Evolutionary conservation across 2,329 filamentous ascomycete genomes (phyloP).

Genomic region (Exserohilum turcica): DNA sequence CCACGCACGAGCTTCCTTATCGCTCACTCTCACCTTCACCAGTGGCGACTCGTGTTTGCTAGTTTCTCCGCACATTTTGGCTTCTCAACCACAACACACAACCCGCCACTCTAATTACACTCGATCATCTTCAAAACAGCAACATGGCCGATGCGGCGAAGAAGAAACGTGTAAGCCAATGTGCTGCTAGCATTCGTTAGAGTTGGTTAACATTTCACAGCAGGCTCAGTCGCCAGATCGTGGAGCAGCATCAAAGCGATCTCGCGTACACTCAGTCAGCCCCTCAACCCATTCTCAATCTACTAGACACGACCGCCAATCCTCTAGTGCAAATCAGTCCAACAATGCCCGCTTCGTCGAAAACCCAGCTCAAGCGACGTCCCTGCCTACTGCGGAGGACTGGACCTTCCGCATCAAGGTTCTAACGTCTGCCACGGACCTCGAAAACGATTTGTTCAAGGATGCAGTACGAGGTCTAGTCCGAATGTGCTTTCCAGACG

Average conservation of each 20-base stretch:
- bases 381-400: slow-evolving; percentile 23
- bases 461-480: slow-evolving; percentile 34
- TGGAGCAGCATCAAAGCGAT: slow-evolving; percentile 1
- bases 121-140: neutral
- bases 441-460: slow-evolving; percentile 27
- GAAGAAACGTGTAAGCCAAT: slow-evolving; percentile 10
- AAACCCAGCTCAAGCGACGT: neutral
- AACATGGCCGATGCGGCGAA: slow-evolving; percentile 8
- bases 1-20: neutral
- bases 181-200: neutral
- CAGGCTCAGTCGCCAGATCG: neutral
- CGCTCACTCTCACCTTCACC: neutral
- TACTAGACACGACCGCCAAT: neutral
- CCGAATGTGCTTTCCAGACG: slow-evolving; percentile 35
- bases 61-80: neutral
- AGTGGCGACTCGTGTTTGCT: neutral
- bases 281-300: neutral
- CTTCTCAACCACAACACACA: neutral
- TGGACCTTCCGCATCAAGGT: slow-evolving; percentile 34
- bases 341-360: slow-evolving; percentile 3
- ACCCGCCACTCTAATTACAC: neutral
- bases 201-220: neutral
- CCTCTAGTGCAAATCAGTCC: neutral
- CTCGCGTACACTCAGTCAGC: neutral
- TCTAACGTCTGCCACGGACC: slow-evolving; percentile 13